Conservation (phyloP, 2,329 filamentous ascomycete species). For the Aspergillus sp. region DNA sequence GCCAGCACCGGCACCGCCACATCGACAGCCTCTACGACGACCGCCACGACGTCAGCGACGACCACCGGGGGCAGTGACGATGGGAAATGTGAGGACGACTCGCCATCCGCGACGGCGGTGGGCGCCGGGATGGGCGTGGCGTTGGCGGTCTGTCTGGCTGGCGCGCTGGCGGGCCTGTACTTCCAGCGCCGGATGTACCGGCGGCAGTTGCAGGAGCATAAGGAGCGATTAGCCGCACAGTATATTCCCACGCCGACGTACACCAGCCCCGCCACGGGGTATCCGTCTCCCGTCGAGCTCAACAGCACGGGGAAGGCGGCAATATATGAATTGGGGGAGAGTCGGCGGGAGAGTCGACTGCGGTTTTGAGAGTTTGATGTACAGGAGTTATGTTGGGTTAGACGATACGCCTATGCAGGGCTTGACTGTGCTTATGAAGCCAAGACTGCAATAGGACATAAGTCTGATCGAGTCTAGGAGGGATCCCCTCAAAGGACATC, state of each 20-base stretch:
- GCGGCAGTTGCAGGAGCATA: neutral
- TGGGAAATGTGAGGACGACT: neutral
- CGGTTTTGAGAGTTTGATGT: neutral
- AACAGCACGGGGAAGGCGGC: neutral
- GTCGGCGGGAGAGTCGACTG: neutral
- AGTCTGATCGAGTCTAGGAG: too few relatives aligned
- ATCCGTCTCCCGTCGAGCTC: neutral
- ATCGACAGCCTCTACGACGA: neutral
- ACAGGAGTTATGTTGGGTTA: too few relatives aligned
- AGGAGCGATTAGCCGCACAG: neutral
- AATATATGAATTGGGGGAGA: neutral
- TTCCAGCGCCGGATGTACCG: conserved; percentile 2
- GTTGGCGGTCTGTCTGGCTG: neutral
- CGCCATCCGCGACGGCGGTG: neutral
- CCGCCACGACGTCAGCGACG: neutral
- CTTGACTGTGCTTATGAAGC: too few relatives aligned
- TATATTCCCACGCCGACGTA: neutral
- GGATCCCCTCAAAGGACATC: too few relatives aligned
- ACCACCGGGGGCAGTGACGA: neutral
- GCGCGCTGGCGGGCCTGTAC: neutral
- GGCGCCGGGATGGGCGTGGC: neutral
- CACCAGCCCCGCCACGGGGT: neutral
- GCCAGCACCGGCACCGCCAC: neutral
- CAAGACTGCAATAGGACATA: too few relatives aligned
- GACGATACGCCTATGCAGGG: too few relatives aligned